phyloP scores from a whole-genome alignment of 352 stramenopile genomes.

The Halophytophthora batemanensis region DNA sequence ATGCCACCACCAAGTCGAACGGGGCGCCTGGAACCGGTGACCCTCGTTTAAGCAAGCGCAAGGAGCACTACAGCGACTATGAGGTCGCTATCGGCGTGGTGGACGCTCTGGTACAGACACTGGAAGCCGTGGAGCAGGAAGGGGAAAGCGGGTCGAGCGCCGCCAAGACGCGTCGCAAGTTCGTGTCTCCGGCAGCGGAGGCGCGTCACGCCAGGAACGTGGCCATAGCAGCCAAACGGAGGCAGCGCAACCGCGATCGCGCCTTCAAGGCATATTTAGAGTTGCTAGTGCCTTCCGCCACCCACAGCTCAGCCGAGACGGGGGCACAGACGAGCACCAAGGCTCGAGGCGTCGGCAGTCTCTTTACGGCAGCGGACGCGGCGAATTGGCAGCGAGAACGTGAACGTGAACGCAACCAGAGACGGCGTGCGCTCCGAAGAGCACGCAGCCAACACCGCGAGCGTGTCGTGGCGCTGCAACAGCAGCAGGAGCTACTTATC shows the following conservation, averaged over 20 bases:
- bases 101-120: slow-evolving; percentile 36
- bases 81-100: slow-evolving; percentile 47
- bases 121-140: slow-evolving; percentile 33
- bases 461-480: slow-evolving; percentile 35
- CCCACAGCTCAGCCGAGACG: slow-evolving; percentile 1
- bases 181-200: slow-evolving; percentile 51
- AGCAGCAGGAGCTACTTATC: slow-evolving; percentile 47
- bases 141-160: slow-evolving; percentile 22
- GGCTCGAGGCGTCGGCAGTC: slow-evolving; percentile 24
- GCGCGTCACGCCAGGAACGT: slow-evolving; percentile 44
- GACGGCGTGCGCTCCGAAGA: slow-evolving; percentile 36
- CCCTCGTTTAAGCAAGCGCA: slow-evolving; percentile 1
- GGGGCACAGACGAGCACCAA: slow-evolving; percentile 8
- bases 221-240: slow-evolving; percentile 34
- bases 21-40: background rate
- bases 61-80: slow-evolving; percentile 26
- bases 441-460: slow-evolving; percentile 33
- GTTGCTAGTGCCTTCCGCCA: slow-evolving; percentile 27
- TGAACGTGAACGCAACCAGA: slow-evolving; percentile 38
- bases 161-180: slow-evolving; percentile 26
- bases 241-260: slow-evolving; percentile 34
- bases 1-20: slow-evolving; percentile 7
- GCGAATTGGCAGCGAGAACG: slow-evolving; percentile 40
- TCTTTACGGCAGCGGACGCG: slow-evolving; percentile 56
- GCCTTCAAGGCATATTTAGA: slow-evolving; percentile 38